Conservation (phyloP, 441 rosid species). For the Adansonia gregorii region DNA sequence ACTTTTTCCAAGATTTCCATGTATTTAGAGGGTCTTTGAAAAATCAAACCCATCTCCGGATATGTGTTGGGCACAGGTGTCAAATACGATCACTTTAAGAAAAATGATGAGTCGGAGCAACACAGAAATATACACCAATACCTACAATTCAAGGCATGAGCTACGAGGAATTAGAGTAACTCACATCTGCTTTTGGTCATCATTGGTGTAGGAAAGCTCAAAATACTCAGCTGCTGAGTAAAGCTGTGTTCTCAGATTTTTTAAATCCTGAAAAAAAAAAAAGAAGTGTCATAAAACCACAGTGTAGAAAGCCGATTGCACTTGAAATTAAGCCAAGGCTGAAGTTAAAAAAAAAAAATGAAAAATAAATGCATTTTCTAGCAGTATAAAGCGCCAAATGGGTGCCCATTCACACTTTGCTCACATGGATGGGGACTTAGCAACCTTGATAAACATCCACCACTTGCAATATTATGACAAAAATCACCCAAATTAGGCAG, state of each 20-base stretch:
- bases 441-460: slow-evolving; percentile 1
- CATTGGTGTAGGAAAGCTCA: slow-evolving; percentile 80
- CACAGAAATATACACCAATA: neutral
- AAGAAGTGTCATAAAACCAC: neutral
- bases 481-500: neutral
- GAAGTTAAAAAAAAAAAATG: neutral
- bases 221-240: slow-evolving; percentile 97
- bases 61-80: no score
- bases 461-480: neutral
- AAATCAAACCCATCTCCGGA: no score
- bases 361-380: neutral
- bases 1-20: no score
- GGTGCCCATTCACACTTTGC: neutral
- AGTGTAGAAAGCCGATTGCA: neutral
- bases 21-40: no score
- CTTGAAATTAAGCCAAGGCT: neutral
- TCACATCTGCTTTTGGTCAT: slow-evolving; percentile 85
- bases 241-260: slow-evolving; percentile 75
- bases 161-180: slow-evolving; percentile 33
- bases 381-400: neutral
- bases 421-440: neutral
- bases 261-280: slow-evolving; percentile 66
- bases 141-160: neutral
- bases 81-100: no score
- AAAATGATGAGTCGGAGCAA: no score